These are phyloP conservation scores for Salvia sclarea DNA, from an alignment of 305 asterid genomes.

Conservation along the genomic window DNA sequence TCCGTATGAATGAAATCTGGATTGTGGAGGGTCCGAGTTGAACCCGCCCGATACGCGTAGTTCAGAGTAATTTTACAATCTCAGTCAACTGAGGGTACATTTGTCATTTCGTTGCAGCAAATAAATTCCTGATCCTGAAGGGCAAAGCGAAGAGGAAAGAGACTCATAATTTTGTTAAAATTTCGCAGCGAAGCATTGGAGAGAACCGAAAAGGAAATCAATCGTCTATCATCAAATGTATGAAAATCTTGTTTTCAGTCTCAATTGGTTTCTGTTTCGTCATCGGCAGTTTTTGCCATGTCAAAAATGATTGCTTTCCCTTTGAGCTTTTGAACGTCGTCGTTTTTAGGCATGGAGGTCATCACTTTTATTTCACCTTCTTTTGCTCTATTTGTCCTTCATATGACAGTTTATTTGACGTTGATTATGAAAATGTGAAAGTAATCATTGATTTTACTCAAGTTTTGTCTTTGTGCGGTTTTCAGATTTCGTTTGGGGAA, in stretches of 20 bases:
- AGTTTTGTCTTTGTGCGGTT: not conserved
- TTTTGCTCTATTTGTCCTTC: not conserved
- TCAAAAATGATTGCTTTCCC: not conserved
- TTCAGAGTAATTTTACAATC: not conserved
- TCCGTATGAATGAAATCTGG: too few relatives aligned
- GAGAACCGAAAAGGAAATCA: conserved; percentile 19
- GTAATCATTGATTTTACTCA: not conserved
- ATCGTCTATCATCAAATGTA: conserved; percentile 34
- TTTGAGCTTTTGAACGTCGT: conserved; percentile 1
- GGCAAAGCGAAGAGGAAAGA: not conserved
- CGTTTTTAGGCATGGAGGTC: conserved; percentile 3
- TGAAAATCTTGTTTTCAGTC: conserved; percentile 7
- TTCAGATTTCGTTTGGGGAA: conserved; percentile 25
- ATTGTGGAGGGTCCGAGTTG: conserved; percentile 16
- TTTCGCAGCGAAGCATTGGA: conserved; percentile 22
- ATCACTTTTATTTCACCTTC: not conserved
- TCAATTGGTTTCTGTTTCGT: not conserved
- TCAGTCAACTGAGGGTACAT: conserved; percentile 21
- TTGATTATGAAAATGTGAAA: conserved; percentile 18
- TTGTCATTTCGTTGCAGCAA: conserved; percentile 16
- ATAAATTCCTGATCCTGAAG: conserved; percentile 23
- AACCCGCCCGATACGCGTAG: not conserved
- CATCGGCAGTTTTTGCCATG: conserved; percentile 24
- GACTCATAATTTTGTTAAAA: not conserved
- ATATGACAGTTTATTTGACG: not conserved